Percentiles rank a stretch among this genome's conserved stretches.
Conservation (phyloP, 2,329 filamentous ascomycete genomes). For the Venturiaceae sp. region DNA sequence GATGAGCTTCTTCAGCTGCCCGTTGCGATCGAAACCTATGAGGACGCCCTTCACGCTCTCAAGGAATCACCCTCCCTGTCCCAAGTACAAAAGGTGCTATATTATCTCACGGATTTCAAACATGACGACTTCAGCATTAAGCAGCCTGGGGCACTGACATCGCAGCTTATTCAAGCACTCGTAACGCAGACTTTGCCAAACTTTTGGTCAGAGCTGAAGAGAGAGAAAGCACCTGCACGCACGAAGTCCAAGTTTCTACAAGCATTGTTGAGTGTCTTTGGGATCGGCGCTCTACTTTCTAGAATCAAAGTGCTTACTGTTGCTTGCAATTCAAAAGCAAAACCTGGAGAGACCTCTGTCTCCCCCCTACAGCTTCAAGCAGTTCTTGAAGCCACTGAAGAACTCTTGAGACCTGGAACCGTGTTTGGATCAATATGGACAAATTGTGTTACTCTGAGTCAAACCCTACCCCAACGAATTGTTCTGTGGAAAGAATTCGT, state of each 20-base stretch:
- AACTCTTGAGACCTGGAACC: conserved; percentile 22
- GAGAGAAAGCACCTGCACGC: conserved; percentile 26
- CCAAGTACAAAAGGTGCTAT: conserved; percentile 42
- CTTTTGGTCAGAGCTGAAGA: conserved; percentile 61
- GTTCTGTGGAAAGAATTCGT: conserved; percentile 55
- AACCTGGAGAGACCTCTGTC: conserved; percentile 18
- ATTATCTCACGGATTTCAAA: conserved; percentile 34
- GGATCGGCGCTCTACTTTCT: conserved; percentile 67
- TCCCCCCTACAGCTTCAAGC: conserved; percentile 23
- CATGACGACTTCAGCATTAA: conserved; percentile 45
- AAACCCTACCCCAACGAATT: neutral
- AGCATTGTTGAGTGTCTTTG: conserved; percentile 64
- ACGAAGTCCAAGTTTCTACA: conserved; percentile 38
- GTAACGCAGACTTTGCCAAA: conserved; percentile 68
- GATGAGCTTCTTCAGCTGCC: neutral
- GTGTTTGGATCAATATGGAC: neutral
- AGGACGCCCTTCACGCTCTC: conserved; percentile 49
- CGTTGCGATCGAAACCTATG: conserved; percentile 13
- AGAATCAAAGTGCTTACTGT: conserved; percentile 53
- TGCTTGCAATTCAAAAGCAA: conserved; percentile 23
- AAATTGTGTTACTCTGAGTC: neutral
- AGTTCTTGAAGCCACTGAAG: conserved; percentile 31
- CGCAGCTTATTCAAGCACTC: conserved; percentile 66
- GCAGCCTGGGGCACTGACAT: conserved; percentile 54
- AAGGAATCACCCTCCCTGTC: conserved; percentile 54